Base-by-base conservation (phyloP, 257 asterid species). In the Forsythia viridissima region DNA sequence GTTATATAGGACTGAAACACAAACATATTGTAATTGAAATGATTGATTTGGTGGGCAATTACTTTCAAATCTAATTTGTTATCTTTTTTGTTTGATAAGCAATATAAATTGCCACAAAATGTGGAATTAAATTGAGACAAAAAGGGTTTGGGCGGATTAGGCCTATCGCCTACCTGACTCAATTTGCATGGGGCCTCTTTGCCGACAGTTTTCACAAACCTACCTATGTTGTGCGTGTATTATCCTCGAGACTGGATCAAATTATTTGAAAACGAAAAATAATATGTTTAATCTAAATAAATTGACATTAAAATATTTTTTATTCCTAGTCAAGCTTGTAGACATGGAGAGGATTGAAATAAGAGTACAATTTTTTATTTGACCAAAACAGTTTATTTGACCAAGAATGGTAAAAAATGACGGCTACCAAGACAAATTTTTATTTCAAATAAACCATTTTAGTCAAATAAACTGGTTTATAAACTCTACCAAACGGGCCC, bases 21-120 rank as follows among this genome's bases (percentile, higher is more conserved):
- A 61, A 30, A 41, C 34, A 63, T 51, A 67, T 8, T 77, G 43
- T 39, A 80, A 69, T 67, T 71, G 70, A 66, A 85, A 85, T 82
- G 72, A 89, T 87, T 80, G 77, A 76, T 86, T 84, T 37, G 93
- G 89, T 88, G 80, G 82, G 86, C 82, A 67, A 80, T 85, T 59
- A 76, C 82, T 85, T 82, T 91, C 91, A 79, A 71, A 75, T 55
- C 70, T 48, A 16, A 76, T 20, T 61, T 77, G 63, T 48, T 21
- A 70, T 24, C 40, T 59, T 66, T 76, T 37, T 63, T 15, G 71
- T 79, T 71, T 79, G 83, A 86, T 79, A 76, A 74, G 87, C 81
- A 78, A 84, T 57, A 20, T 81, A 61, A 69, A 79, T 76, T 66
- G 80, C 51, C 75, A 59, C 59, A 71, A 24, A 76, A 66, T 57